Percentiles rank a stretch among this genome's conserved stretches.
These are phyloP conservation scores for Sporothrix sp. DNA, from an alignment of 2,329 filamentous ascomycete genomes.

Conservation along the genomic window DNA sequence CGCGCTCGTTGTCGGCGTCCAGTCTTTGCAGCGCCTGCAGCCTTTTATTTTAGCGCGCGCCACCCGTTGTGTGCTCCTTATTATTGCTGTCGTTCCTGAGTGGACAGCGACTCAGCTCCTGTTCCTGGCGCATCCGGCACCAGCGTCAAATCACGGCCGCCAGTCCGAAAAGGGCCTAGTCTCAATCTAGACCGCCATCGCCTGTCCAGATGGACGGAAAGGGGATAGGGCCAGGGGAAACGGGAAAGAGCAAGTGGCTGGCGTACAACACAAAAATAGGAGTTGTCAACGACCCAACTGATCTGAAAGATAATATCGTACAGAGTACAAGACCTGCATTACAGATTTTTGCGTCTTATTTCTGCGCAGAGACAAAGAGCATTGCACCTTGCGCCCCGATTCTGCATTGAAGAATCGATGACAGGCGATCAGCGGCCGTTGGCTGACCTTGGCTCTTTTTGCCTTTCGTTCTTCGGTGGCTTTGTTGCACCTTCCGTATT, in stretches of 20 bases:
- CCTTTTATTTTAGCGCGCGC: slow-evolving; percentile 11
- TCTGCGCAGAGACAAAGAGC: background rate
- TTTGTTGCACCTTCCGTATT: slow-evolving; percentile 5
- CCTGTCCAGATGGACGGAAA: background rate
- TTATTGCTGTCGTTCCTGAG: background rate
- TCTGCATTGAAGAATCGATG: slow-evolving; percentile 1
- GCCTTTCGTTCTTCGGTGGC: background rate
- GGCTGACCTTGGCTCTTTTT: background rate
- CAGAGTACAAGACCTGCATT: background rate
- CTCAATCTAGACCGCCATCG: slow-evolving; percentile 12
- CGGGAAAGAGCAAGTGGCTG: background rate
- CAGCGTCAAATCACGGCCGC: slow-evolving; percentile 9
- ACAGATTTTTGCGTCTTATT: no score
- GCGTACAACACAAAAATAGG: background rate
- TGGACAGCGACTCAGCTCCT: background rate
- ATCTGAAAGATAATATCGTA: background rate
- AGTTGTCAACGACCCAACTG: no score
- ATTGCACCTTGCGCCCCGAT: background rate
- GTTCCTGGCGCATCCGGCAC: slow-evolving; percentile 8
- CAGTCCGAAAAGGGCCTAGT: slow-evolving; percentile 11
- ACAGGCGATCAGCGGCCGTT: background rate
- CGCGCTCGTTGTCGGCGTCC: no score
- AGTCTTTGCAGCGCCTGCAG: no score
- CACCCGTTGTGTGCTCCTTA: background rate
- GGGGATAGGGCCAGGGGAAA: slow-evolving; percentile 1